phyloP scores from a whole-genome alignment of 2,329 filamentous ascomycete species.

The Fonsecaea nubica region DNA sequence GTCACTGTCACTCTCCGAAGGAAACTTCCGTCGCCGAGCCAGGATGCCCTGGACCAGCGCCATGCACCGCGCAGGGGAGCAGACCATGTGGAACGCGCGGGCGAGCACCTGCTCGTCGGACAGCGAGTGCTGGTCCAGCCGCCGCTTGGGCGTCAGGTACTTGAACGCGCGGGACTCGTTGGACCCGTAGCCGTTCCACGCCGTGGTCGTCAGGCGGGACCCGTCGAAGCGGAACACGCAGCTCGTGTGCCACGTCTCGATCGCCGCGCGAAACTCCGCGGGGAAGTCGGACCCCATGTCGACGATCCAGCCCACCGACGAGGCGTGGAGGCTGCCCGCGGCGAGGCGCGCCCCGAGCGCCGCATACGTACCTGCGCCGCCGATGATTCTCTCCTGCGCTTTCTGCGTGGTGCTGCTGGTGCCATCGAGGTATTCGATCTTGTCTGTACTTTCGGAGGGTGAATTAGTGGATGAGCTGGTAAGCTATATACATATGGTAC shows the following conservation, averaged over 20 bases:
- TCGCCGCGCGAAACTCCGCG: conserved; percentile 63
- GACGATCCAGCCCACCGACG: conserved; percentile 83
- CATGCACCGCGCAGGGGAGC: conserved; percentile 77
- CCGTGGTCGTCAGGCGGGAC: conserved; percentile 78
- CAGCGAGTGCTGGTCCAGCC: conserved; percentile 76
- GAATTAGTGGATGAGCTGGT: too few relatives aligned
- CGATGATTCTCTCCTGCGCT: conserved; percentile 76
- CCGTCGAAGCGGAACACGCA: conserved; percentile 71
- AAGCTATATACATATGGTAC: too few relatives aligned
- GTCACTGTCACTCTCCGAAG: conserved; percentile 22
- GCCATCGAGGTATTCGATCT: conserved; percentile 79
- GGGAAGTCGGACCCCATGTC: conserved; percentile 92
- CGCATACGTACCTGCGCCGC: conserved; percentile 85
- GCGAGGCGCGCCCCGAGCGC: conserved; percentile 88
- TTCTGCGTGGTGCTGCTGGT: conserved; percentile 58
- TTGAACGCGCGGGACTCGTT: conserved; percentile 77
- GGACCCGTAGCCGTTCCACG: conserved; percentile 87
- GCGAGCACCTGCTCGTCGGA: conserved; percentile 70
- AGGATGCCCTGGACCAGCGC: conserved; percentile 76
- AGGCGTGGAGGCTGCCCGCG: conserved; percentile 71
- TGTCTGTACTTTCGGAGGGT: conserved; percentile 63
- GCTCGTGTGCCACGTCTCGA: conserved; percentile 78
- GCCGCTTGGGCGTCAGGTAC: conserved; percentile 85
- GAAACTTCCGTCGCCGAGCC: conserved; percentile 52
- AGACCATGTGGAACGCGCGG: conserved; percentile 85